Evolutionary conservation across 2,329 filamentous ascomycete species (phyloP), one percentile per base, ranked within the genome.

Genomic region (Hymenoscyphus fraxineus): DNA sequence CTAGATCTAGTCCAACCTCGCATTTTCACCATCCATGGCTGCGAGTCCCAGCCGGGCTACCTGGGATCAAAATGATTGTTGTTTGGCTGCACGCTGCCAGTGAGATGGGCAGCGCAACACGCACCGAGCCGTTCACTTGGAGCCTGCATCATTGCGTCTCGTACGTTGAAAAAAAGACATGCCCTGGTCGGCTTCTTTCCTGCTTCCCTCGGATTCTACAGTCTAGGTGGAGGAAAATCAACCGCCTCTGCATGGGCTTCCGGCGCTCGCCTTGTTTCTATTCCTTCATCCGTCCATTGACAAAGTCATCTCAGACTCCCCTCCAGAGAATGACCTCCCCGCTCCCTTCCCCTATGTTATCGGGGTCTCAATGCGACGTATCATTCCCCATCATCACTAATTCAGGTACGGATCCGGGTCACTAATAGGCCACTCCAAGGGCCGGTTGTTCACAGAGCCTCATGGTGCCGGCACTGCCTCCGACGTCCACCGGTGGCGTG

Each of bases 121-220:
- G 66, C 63, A 69, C 47, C 27, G 60, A 62, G 56, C 66, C 61
- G 63, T 60, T 59, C 62, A 10, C 59, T 64, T 39, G 57, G 55
- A 59, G 62, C 55, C 35, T 63, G 67, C 67, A 65, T 61, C 27
- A 13, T 56, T 32, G 35, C 19, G 54, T 41, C 35, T 57, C 47
- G 22, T 19, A 16, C 44, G 44, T 51, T 22, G 44, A 51, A n/a
- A 51, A 19, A 51, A 35, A 51, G 22, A 51, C 44, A 51, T 51
- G 44, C 7, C 44, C 44, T 12, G 19, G 19, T 10, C 44, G 7
- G 44, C 44, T 51, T 51, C 44, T 51, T 19, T 51, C 22, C 22
- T 51, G 44, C 44, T 51, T 51, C n/a, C 44, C 22, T 51, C 12
- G 44, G 44, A 51, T 51, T 51, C 19, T 10, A 51, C 19, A 51